Percentiles rank a stretch among this genome's conserved stretches.
These are phyloP conservation scores for Blastosporella zonata DNA, from an alignment of 1,284 basidiomycete species.

Conservation along the genomic window DNA sequence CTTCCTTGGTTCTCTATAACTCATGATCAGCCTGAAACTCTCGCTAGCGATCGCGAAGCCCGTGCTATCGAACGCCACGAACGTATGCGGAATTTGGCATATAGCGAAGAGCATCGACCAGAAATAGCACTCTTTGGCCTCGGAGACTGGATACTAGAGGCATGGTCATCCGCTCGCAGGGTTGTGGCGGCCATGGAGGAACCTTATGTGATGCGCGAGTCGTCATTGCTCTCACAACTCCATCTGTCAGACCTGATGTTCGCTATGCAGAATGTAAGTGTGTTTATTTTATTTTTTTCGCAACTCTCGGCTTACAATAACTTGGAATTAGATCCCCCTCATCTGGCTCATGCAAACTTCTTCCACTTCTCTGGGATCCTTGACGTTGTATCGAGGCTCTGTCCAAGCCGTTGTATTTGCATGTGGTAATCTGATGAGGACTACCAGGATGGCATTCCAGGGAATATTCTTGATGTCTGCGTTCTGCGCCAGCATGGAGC, in stretches of 20 bases:
- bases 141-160: slow-evolving; percentile 74
- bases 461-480: slow-evolving; percentile 80
- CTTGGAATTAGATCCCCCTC: slow-evolving; percentile 56
- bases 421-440: slow-evolving; percentile 56
- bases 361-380: slow-evolving; percentile 70
- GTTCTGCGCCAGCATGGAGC: slow-evolving; percentile 68
- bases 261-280: slow-evolving; percentile 64
- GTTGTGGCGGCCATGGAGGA: slow-evolving; percentile 55
- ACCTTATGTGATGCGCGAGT: slow-evolving; percentile 36
- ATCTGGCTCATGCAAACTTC: slow-evolving; percentile 68
- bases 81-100: slow-evolving; percentile 66
- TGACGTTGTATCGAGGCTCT: slow-evolving; percentile 73
- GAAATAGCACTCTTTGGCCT: slow-evolving; percentile 80
- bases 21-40: slow-evolving; percentile 40
- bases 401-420: slow-evolving; percentile 70
- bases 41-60: slow-evolving; percentile 49
- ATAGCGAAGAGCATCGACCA: slow-evolving; percentile 66
- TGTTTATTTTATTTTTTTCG: slow-evolving; percentile 10
- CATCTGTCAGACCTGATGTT: slow-evolving; percentile 62
- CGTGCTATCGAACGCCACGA: slow-evolving; percentile 67
- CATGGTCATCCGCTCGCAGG: slow-evolving; percentile 66
- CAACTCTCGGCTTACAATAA: background rate
- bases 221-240: slow-evolving; percentile 50
- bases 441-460: slow-evolving; percentile 69
- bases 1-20: slow-evolving; percentile 45